These are phyloP conservation scores for Hemileccinum impolitum DNA, from an alignment of 768 basidiomycete genomes.

Conservation along the genomic window DNA sequence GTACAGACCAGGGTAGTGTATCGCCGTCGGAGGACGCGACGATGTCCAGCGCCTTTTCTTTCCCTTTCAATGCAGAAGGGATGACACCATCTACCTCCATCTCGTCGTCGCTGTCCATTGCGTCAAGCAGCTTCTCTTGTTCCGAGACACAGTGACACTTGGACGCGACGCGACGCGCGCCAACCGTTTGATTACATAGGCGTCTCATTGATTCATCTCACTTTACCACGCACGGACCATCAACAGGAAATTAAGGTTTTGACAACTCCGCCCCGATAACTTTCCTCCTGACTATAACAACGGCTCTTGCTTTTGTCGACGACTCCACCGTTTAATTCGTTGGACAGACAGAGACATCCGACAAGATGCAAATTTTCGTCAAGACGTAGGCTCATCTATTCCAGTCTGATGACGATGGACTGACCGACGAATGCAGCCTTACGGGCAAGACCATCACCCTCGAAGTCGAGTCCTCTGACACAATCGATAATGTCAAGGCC, in stretches of 20 bases:
- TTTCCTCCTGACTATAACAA: constrained; percentile 23
- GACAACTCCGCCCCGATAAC: constrained; percentile 6
- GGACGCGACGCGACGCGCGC: constrained; percentile 15
- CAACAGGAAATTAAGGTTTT: constrained; percentile 34
- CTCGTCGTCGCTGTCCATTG: constrained; percentile 43
- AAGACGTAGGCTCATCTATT: constrained; percentile 66
- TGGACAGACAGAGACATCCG: constrained; percentile 86
- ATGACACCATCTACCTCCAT: constrained; percentile 42
- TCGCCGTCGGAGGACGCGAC: constrained; percentile 49
- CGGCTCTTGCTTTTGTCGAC: constrained; percentile 79
- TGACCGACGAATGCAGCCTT: constrained; percentile 53
- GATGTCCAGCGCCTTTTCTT: constrained; percentile 57
- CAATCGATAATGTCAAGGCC: constrained; percentile 97
- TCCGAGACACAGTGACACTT: not conserved
- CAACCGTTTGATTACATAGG: constrained; percentile 4
- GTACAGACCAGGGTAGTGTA: constrained; percentile 77
- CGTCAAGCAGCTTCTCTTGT: not conserved
- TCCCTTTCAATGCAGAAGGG: constrained; percentile 51
- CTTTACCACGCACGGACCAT: constrained; percentile 41
- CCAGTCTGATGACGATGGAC: not conserved
- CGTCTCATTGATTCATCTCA: constrained; percentile 14
- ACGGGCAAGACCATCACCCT: constrained; percentile 99
- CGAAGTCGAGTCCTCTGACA: constrained; percentile 96
- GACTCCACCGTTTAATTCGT: constrained; percentile 89
- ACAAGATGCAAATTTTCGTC: constrained; percentile 95